phyloP scores from a whole-genome alignment of 495 filamentous ascomycete species.

The Penicillium flavigenum region DNA sequence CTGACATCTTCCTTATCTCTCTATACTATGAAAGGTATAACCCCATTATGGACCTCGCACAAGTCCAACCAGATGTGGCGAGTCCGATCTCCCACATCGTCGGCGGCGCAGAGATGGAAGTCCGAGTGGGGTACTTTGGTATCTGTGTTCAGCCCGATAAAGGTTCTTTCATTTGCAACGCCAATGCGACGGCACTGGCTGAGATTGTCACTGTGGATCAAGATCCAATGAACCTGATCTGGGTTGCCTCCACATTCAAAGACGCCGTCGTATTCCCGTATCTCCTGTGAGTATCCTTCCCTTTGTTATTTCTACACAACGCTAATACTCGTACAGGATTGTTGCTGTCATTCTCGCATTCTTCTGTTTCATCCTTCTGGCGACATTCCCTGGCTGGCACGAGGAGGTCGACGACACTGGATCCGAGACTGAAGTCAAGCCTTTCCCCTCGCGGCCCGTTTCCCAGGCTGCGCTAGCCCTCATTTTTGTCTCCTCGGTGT shows the following conservation, averaged over 20 bases:
- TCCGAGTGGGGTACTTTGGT: conserved; percentile 72
- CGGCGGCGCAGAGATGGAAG: conserved; percentile 59
- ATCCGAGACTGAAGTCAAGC: conserved; percentile 60
- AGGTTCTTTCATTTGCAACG: conserved; percentile 63
- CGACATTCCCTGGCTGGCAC: conserved; percentile 73
- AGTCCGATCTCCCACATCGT: conserved; percentile 65
- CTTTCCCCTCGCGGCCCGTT: conserved; percentile 67
- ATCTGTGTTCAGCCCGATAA: conserved; percentile 64
- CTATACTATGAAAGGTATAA: conserved; percentile 66
- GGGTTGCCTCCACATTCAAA: conserved; percentile 72
- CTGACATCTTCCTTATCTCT: conserved; percentile 68
- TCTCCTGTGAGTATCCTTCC: conserved; percentile 53
- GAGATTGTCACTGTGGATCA: conserved; percentile 63
- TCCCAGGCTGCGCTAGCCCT: conserved; percentile 65
- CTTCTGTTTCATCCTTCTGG: conserved; percentile 67
- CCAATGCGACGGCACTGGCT: conserved; percentile 65
- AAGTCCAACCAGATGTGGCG: conserved; percentile 81
- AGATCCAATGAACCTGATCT: conserved; percentile 69
- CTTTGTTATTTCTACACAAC: neutral
- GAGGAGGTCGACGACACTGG: conserved; percentile 58
- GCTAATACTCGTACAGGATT: conserved; percentile 46
- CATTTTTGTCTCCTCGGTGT: conserved; percentile 66
- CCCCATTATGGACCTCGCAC: conserved; percentile 63
- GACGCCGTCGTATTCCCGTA: conserved; percentile 71
- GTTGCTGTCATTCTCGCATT: conserved; percentile 70